phyloP scores from a whole-genome alignment of 1,139 yeast genomes.

The Fermentozyma sake region DNA sequence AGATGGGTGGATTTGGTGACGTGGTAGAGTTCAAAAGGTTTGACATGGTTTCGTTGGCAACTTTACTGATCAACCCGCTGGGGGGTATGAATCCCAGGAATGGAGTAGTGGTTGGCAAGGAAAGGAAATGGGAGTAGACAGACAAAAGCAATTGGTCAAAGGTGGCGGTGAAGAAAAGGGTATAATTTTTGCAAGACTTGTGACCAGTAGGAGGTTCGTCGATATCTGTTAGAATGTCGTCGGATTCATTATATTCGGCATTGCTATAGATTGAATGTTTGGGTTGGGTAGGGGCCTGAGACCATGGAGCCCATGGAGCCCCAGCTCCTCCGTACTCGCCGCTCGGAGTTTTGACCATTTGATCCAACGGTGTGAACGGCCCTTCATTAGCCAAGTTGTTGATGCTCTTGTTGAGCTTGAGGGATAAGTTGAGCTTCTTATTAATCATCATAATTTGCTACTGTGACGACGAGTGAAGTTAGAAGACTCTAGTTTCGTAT shows the following conservation, averaged over 20 bases:
- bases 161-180: conserved; percentile 30
- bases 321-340: conserved; percentile 19
- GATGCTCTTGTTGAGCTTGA: conserved; percentile 29
- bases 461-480: too few species aligned
- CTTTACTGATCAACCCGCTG: conserved; percentile 41
- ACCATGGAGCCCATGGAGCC: conserved; percentile 7
- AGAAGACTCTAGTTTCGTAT: too few species aligned
- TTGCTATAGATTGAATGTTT: conserved; percentile 21
- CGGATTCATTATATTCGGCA: conserved; percentile 36
- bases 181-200: conserved; percentile 27
- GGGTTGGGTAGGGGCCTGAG: conserved; percentile 5
- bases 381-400: conserved; percentile 18
- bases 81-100: conserved; percentile 43
- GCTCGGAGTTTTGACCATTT: conserved; percentile 39
- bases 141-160: conserved; percentile 38
- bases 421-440: conserved; percentile 24
- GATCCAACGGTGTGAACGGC: conserved; percentile 47
- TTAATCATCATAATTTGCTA: conserved; percentile 22
- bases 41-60: conserved; percentile 39
- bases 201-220: conserved; percentile 27
- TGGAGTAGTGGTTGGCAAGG: conserved; percentile 46
- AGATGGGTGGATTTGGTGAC: conserved; percentile 18
- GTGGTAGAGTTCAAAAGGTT: conserved; percentile 19
- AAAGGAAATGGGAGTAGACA: conserved; percentile 31
- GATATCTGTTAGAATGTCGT: conserved; percentile 39